A percentile compares a stretch with the other conserved stretches of the same genome.
Evolutionary conservation across 495 filamentous ascomycete species (phyloP).

Genomic region (Penicillium flavigenum): DNA sequence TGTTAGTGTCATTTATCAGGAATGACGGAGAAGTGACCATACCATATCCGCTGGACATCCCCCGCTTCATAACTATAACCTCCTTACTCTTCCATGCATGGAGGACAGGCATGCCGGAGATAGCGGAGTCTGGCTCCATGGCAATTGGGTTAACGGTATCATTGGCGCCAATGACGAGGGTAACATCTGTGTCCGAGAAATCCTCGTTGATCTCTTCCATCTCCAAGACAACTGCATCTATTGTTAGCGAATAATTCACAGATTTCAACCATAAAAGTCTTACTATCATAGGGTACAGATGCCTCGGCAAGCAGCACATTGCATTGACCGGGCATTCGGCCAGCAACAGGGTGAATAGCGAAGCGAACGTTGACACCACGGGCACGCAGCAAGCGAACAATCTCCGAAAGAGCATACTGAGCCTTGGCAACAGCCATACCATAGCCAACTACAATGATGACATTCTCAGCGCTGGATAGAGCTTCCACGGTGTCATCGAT

Average conservation of each 20-base stretch:
- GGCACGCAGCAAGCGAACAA: slow-evolving; percentile 64
- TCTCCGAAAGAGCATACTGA: slow-evolving; percentile 79
- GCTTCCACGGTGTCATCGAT: slow-evolving; percentile 74
- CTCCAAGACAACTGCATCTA: slow-evolving; percentile 61
- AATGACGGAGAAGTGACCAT: slow-evolving; percentile 22
- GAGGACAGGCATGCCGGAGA: slow-evolving; percentile 82
- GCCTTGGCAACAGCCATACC: slow-evolving; percentile 88
- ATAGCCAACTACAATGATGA: slow-evolving; percentile 82
- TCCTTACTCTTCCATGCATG: slow-evolving; percentile 91
- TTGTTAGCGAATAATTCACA: slow-evolving; percentile 15
- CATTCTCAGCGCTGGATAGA: slow-evolving; percentile 66
- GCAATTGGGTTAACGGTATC: slow-evolving; percentile 86
- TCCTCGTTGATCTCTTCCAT: slow-evolving; percentile 93
- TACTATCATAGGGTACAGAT: slow-evolving; percentile 75
- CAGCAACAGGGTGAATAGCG: slow-evolving; percentile 80
- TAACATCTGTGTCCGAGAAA: slow-evolving; percentile 77
- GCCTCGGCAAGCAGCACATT: slow-evolving; percentile 83
- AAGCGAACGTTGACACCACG: slow-evolving; percentile 78
- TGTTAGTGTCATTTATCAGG: not conserved
- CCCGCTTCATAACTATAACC: slow-evolving; percentile 81
- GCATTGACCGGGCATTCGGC: slow-evolving; percentile 83
- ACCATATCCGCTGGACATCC: slow-evolving; percentile 80
- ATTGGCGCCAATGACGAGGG: slow-evolving; percentile 81
- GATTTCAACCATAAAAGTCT: slow-evolving; percentile 7
- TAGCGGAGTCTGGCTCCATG: slow-evolving; percentile 71